These are phyloP conservation scores for Russula earlei DNA, from an alignment of 768 basidiomycete genomes.

Conservation along the genomic window DNA sequence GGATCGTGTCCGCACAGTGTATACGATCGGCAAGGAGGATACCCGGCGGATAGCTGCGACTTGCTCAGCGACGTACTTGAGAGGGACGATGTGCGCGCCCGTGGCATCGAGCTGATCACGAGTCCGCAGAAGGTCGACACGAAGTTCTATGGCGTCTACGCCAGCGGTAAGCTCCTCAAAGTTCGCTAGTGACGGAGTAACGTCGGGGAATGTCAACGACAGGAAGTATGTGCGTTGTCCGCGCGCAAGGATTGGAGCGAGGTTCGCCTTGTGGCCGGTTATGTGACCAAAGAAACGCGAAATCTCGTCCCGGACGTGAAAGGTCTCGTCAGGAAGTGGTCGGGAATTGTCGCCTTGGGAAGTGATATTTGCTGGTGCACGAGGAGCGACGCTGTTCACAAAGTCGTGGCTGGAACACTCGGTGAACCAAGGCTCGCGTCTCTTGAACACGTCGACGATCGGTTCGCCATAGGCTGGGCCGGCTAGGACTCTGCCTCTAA, in stretches of 20 bases:
- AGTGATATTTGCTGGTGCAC: conserved; percentile 5
- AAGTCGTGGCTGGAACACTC: conserved; percentile 80
- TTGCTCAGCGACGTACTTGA: conserved; percentile 70
- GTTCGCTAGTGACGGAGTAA: conserved; percentile 54
- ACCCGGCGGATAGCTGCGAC: conserved; percentile 66
- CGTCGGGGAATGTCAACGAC: conserved; percentile 84
- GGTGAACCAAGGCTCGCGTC: conserved; percentile 79
- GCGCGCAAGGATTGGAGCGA: conserved; percentile 40
- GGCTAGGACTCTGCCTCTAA: conserved; percentile 61
- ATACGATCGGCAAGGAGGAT: conserved; percentile 81
- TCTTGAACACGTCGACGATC: conserved; percentile 70
- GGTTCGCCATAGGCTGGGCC: conserved; percentile 89
- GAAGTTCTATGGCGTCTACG: conserved; percentile 87
- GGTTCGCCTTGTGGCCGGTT: conserved; percentile 60
- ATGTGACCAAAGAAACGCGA: conserved; percentile 85
- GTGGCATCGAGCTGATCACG: conserved; percentile 37
- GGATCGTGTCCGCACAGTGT: conserved; percentile 76
- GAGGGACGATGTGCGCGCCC: conserved; percentile 51
- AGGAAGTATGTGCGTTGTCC: conserved; percentile 84
- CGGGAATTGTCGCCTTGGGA: conserved; percentile 10
- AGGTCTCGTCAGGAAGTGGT: conserved; percentile 18
- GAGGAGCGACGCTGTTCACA: conserved; percentile 53
- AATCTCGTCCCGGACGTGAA: conserved; percentile 50
- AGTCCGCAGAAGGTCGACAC: conserved; percentile 77
- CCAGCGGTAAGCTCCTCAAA: conserved; percentile 73